Base-by-base conservation (phyloP, 1,284 basidiomycete species). In the Ceratobasidium sp. region DNA sequence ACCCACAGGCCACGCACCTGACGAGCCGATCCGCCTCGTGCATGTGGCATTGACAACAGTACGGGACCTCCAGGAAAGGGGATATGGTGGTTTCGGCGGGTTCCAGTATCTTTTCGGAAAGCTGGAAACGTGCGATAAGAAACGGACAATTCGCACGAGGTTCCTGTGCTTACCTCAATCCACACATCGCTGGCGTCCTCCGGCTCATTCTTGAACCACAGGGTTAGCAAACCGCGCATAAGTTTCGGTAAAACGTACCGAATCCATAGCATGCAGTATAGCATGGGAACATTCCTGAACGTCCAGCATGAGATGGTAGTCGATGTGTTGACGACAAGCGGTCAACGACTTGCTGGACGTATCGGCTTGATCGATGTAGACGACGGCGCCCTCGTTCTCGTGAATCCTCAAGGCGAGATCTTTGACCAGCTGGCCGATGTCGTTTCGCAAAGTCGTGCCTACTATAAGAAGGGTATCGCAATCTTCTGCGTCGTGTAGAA, bases 241-340 rank as follows among this genome's bases (percentile, higher is more conserved):
- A 24, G 48, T 24, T 24, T 49, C 48, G 6, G 9, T 9, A 37
- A 37, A 37, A 43, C 61, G 6, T 7, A 63, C 61, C 61, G 39
- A 22, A 24, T 63, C 37, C 39, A 63, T 43, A 3, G 19, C n/a
- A 14, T 39, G 2, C 14, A 63, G 14, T 1, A 63, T n/a, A 14
- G 31, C n/a, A 3, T 24, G 11, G 3, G 61, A 9, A n/a, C 34
- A 63, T 11, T 22, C 19, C 22, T 63, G 31, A 7, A 43, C 37
- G 39, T 63, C 61, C 11, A 63, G 2, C 43, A 41, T 13, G 11
- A 63, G 61, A n/a, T 63, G 37, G 22, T 41, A 63, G 37, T 63
- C 61, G 43, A 43, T 63, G 19, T 14, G 24, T 2, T 63, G 61
- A 24, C 48, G 48, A 24, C 16, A 49, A 49, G 19, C 48, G 39